phyloP scores from a whole-genome alignment of 179 eudicot genomes.

The Beta macrorhiza region DNA sequence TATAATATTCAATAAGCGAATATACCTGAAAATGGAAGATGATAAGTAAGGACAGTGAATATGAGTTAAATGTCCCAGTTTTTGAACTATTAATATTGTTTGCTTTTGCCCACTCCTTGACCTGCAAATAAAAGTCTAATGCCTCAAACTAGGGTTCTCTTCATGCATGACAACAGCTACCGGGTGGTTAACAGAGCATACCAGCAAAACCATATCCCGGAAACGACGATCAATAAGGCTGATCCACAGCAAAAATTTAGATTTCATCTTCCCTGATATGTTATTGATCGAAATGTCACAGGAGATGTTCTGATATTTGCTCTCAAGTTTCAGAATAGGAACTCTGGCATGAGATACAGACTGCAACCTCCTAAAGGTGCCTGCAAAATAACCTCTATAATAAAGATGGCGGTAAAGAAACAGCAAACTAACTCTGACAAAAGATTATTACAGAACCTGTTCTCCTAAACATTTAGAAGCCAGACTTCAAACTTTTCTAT shows the following conservation, averaged over 20 bases:
- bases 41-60: slow-evolving; percentile 72
- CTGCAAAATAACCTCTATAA: slow-evolving; percentile 38
- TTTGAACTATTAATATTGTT: slow-evolving; percentile 71
- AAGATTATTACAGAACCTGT: slow-evolving; percentile 1
- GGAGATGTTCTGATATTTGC: slow-evolving; percentile 48
- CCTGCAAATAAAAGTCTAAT: slow-evolving; percentile 46
- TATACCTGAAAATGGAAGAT: slow-evolving; percentile 95
- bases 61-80: slow-evolving; percentile 80
- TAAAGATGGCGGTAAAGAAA: slow-evolving; percentile 2
- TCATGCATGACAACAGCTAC: slow-evolving; percentile 11
- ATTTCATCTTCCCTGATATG: slow-evolving; percentile 87
- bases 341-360: slow-evolving; percentile 72
- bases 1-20: background rate
- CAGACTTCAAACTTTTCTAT: background rate
- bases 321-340: slow-evolving; percentile 67
- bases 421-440: background rate
- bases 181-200: slow-evolving; percentile 29
- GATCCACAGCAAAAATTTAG: slow-evolving; percentile 79
- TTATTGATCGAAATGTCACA: slow-evolving; percentile 88
- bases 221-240: slow-evolving; percentile 78
- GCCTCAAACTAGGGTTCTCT: slow-evolving; percentile 18
- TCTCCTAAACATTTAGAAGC: background rate
- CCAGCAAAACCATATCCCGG: slow-evolving; percentile 89
- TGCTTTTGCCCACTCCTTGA: slow-evolving; percentile 98
- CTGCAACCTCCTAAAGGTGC: slow-evolving; percentile 60